Percentiles rank a stretch among this genome's conserved stretches.
Conservation (phyloP, 257 asterid genomes). For the Jacaranda copaia region DNA sequence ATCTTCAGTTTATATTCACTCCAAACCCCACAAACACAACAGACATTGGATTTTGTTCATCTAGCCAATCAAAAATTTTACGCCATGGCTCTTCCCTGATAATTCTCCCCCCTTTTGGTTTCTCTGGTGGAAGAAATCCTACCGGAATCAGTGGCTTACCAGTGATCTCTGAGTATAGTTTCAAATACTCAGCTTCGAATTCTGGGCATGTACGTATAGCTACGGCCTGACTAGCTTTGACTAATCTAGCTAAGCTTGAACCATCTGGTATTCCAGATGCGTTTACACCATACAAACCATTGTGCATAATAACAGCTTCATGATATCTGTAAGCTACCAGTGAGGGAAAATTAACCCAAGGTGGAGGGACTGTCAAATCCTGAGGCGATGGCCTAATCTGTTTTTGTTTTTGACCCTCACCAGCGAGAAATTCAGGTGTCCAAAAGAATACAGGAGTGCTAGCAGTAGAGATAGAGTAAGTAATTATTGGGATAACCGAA, state of each 20-base stretch:
- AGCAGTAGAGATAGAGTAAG: neutral
- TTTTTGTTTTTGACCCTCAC: neutral
- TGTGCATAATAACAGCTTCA: constrained; percentile 18
- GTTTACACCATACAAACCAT: neutral
- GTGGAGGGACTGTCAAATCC: constrained; percentile 21
- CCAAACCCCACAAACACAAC: constrained; percentile 37
- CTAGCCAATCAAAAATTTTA: constrained; percentile 38
- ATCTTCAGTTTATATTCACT: constrained; percentile 23
- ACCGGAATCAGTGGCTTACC: constrained; percentile 33
- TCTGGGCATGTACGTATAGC: constrained; percentile 28
- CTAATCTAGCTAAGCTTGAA: constrained; percentile 19
- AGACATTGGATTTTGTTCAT: constrained; percentile 27
- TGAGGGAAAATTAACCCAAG: constrained; percentile 37
- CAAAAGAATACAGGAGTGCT: constrained; percentile 16
- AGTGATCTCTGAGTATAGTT: neutral
- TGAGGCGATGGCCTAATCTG: constrained; percentile 8
- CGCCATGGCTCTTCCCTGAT: neutral
- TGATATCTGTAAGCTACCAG: constrained; percentile 28
- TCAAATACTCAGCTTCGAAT: constrained; percentile 38
- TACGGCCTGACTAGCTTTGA: constrained; percentile 14
- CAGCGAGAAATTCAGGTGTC: neutral
- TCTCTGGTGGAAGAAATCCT: constrained; percentile 39
- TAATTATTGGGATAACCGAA: neutral
- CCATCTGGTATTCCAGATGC: constrained; percentile 27
- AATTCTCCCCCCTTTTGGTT: neutral